Conservation (phyloP, 1,284 basidiomycete genomes). For the Apiotrichum montevideense region DNA sequence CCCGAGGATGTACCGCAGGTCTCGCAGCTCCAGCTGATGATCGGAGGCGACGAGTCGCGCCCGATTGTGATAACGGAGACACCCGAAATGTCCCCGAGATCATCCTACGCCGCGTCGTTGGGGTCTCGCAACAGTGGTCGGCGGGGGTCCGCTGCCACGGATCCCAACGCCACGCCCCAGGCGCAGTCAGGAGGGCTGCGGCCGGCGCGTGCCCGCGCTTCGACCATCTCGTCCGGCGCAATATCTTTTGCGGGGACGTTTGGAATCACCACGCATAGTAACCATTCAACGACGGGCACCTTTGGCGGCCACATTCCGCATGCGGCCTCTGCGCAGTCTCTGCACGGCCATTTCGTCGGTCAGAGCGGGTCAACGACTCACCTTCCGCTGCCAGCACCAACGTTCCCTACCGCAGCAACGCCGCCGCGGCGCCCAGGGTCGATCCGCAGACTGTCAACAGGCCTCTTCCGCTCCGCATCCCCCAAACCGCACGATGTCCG, state of each 20-base stretch:
- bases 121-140: slow-evolving; percentile 14
- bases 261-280: not conserved
- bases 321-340: not conserved
- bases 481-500: slow-evolving; percentile 15
- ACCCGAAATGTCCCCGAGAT: slow-evolving; percentile 25
- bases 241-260: slow-evolving; percentile 7
- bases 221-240: slow-evolving; percentile 9
- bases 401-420: slow-evolving; percentile 22
- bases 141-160: not conserved
- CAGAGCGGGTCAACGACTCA: slow-evolving; percentile 2
- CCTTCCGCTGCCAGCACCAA: slow-evolving; percentile 5
- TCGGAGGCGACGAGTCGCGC: slow-evolving; percentile 13
- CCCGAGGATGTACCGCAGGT: slow-evolving; percentile 20
- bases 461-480: slow-evolving; percentile 29
- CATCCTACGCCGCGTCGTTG: slow-evolving; percentile 24
- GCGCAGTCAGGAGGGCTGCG: not conserved
- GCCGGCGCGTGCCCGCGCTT: slow-evolving; percentile 6
- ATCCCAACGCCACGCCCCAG: no score
- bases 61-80: slow-evolving; percentile 18
- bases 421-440: slow-evolving; percentile 37
- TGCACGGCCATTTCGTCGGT: not conserved
- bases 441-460: slow-evolving; percentile 33
- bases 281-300: not conserved
- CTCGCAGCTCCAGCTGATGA: slow-evolving; percentile 18
- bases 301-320: not conserved